Base-by-base conservation (phyloP, 2,329 filamentous ascomycete genomes). In the Aspergillus niger region DNA sequence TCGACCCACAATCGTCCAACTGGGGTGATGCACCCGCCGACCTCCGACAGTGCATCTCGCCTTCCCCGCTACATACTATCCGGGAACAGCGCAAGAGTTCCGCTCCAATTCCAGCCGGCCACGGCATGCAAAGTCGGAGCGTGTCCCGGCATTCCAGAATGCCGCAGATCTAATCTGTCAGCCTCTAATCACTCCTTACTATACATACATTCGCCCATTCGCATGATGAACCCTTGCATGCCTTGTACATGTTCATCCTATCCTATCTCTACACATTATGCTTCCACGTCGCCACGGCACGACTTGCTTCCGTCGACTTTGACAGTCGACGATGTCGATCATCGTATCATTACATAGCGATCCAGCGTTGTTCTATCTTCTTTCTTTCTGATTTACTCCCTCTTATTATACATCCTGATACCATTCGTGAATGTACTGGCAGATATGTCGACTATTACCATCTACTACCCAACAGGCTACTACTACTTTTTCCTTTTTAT, bases 331-430 rank as follows among this genome's bases (percentile, higher is more conserved):
- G 36, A 15, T 39, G 50, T 55, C 47, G 48, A 56, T 47, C 48
- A 57, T 44, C 44, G 55, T 44, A 55, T 61, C 62, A 64, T 63
- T 58, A 56, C 56, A 55, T 57, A 64, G 62, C 64, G 58, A 61
- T 58, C 55, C 56, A 60, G 62, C 55, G 57, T 43, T 63, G 60
- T 36, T 36, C 13, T 58, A 44, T 38, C 17, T 49, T 57, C 26
- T 8, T 32, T 11, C 41, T 41, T 56, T 36, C 28, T 47, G 44
- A 49, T n/a, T 36, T 5, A 32, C 36, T 44, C 5, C 50, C 39
- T 57, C 36, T 44, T 32, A 17, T 57, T 43, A 47, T 49, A 55
- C 32, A 13, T 32, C n/a, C 15, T 57, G 54, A 60, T 64, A 59
- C 58, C 49, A 50, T 36, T 55, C 26, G 30, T 30, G 43, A 22